Evolutionary conservation across 768 basidiomycete species (phyloP).

Genomic region (Boletus reticulatus): DNA sequence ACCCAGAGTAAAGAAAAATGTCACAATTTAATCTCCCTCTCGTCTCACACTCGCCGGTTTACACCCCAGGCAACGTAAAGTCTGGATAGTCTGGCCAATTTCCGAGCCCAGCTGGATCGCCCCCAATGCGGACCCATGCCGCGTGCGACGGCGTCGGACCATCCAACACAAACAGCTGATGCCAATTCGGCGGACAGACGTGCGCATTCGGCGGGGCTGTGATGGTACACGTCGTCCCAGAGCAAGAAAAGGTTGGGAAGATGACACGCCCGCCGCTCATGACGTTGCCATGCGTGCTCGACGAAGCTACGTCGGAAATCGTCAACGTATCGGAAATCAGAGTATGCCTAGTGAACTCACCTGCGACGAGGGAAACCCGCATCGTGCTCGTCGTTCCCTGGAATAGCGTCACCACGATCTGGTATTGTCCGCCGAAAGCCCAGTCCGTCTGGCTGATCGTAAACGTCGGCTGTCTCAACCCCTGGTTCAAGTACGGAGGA

Average conservation of each 20-base stretch:
- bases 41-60: neutral
- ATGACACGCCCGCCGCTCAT: slow-evolving; percentile 68
- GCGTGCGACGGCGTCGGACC: slow-evolving; percentile 78
- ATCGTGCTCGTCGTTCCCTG: slow-evolving; percentile 46
- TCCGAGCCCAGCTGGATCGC: slow-evolving; percentile 66
- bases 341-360: slow-evolving; percentile 25
- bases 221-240: slow-evolving; percentile 72
- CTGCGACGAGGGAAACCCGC: slow-evolving; percentile 63
- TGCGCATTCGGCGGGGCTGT: slow-evolving; percentile 69
- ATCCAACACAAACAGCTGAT: slow-evolving; percentile 73
- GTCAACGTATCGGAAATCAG: too few species aligned
- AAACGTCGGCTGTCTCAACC: slow-evolving; percentile 60
- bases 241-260: slow-evolving; percentile 70
- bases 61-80: slow-evolving; percentile 63
- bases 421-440: slow-evolving; percentile 52
- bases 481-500: slow-evolving; percentile 78
- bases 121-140: slow-evolving; percentile 74
- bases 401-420: slow-evolving; percentile 45
- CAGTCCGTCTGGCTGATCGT: slow-evolving; percentile 61
- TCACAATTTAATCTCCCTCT: neutral
- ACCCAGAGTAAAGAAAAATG: neutral
- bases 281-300: slow-evolving; percentile 74
- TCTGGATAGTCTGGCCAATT: slow-evolving; percentile 73
- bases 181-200: slow-evolving; percentile 75
- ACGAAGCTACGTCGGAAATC: slow-evolving; percentile 44